Conservation (phyloP, 371 early-diverging fungal genomes). For the Rhizopus sp. region DNA sequence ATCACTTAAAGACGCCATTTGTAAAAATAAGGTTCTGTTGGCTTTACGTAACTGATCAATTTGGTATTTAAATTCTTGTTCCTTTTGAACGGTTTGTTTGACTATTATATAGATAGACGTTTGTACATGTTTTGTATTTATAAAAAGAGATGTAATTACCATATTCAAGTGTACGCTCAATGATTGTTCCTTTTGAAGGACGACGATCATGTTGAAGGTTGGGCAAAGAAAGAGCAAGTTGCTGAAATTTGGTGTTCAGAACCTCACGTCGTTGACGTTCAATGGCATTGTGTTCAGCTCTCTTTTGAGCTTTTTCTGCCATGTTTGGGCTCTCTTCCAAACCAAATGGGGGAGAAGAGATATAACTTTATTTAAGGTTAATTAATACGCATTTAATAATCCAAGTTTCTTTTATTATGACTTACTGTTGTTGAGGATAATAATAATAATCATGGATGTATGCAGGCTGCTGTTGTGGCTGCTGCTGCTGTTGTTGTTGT, state of each 20-base stretch:
- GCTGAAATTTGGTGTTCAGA: slow-evolving; percentile 70
- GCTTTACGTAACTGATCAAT: slow-evolving; percentile 35
- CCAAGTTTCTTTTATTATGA: too few species aligned
- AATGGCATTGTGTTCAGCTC: slow-evolving; percentile 77
- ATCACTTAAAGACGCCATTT: slow-evolving; percentile 18
- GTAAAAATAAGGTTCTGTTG: slow-evolving; percentile 29
- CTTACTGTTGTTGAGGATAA: slow-evolving; percentile 46
- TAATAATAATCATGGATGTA: too few species aligned
- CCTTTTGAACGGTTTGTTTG: slow-evolving; percentile 31
- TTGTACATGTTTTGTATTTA: neutral
- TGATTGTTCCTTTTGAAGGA: slow-evolving; percentile 76
- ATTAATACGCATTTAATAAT: too few species aligned
- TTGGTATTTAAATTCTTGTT: slow-evolving; percentile 38
- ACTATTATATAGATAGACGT: slow-evolving; percentile 22
- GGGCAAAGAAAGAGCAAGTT: slow-evolving; percentile 72
- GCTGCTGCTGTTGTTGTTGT: slow-evolving; percentile 37
- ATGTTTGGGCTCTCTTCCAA: slow-evolving; percentile 24
- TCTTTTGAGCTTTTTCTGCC: slow-evolving; percentile 63
- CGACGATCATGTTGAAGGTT: slow-evolving; percentile 65
- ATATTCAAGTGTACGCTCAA: slow-evolving; percentile 63
- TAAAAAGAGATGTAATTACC: slow-evolving; percentile 20
- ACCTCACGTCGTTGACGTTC: slow-evolving; percentile 75
- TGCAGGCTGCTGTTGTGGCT: slow-evolving; percentile 59
- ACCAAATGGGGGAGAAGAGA: neutral
- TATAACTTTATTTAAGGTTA: too few species aligned